A percentile compares a stretch with the other conserved stretches of the same genome.
Evolutionary conservation across 2,329 filamentous ascomycete species (phyloP).

Genomic region (Fusarium sp.): DNA sequence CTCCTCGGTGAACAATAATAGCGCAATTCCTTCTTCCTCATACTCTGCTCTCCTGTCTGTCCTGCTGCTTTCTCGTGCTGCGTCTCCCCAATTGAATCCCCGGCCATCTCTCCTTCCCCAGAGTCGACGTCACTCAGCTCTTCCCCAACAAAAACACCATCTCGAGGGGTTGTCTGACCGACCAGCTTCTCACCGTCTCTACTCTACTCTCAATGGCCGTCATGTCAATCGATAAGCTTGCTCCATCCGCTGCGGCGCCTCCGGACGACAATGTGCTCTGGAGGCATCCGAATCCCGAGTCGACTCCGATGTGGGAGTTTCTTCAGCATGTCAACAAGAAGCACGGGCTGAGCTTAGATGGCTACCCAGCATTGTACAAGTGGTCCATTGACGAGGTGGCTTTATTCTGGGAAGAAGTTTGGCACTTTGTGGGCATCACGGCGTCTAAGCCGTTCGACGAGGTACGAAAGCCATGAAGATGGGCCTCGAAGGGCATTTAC

Average conservation of each 20-base stretch:
- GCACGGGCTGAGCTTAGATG: constrained; percentile 70
- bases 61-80: constrained; percentile 1
- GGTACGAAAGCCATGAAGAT: constrained; percentile 55
- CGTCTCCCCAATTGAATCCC: neutral
- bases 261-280: constrained; percentile 68
- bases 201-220: constrained; percentile 34
- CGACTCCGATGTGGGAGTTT: constrained; percentile 80
- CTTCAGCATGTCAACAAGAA: constrained; percentile 76
- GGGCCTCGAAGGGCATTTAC: constrained; percentile 12
- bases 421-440: constrained; percentile 83
- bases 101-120: constrained; percentile 2
- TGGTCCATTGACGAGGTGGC: constrained; percentile 86
- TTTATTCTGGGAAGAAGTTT: constrained; percentile 86
- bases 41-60: neutral
- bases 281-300: constrained; percentile 74
- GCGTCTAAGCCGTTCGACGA: constrained; percentile 72
- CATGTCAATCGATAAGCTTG: constrained; percentile 41
- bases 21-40: neutral
- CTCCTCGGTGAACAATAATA: constrained; percentile 5
- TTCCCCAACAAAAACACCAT: constrained; percentile 12
- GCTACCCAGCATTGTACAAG: constrained; percentile 80
- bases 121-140: constrained; percentile 20
- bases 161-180: constrained; percentile 1
- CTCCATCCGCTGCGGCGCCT: constrained; percentile 30
- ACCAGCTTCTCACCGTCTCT: neutral